Base-by-base conservation (phyloP, 164 flowering plant species). In the Liriodendron chinense region DNA sequence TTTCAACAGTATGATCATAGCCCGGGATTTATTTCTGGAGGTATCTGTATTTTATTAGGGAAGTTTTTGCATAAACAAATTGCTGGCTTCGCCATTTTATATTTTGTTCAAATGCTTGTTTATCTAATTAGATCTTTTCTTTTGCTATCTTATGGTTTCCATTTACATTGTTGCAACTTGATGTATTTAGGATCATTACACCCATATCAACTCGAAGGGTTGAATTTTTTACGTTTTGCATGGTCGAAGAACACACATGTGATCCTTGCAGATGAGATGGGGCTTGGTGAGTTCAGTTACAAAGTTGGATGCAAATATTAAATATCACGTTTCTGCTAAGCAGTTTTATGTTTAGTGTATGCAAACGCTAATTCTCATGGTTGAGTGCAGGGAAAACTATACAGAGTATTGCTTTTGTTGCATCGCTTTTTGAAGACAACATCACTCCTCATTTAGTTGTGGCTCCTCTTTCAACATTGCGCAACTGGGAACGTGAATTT, bases 401-500 rank as follows among this genome's bases (percentile, higher is more conserved):
- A 76, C 99, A 96, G 81, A 96, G 98, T 79, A 96, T 96, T 85
- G 98, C 99, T 65, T 91, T 94, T 80, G 77, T 96, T 68, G 98
- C 98, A 66, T 94, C 99, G 69, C 90, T 91, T 69, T 90, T 73
- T 75, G 92, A 87, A 76, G 98, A 90, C 47, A 82, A 79, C n/a
- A 4, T 87, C 21, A 76, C 50, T 77, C 98, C 99, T 47, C 89
- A 89, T 86, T 82, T 96, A 81, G 99, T 96, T 48, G 89, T 96
- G 25, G 99, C 99, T 26, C 99, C 99, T 61, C 93, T 96, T 70
- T 96, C 99, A 70, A 96, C 99, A 56, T 74, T 96, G 77, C 88
- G 98, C 71, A 96, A 96, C 78, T 96, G 99, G 98, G 99, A 96
- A 74, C 95, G 99, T 70, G 99, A 96, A 84, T 96, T 96, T 83